phyloP scores from a whole-genome alignment of 441 rosid genomes.

The Adansonia rubrostipa region DNA sequence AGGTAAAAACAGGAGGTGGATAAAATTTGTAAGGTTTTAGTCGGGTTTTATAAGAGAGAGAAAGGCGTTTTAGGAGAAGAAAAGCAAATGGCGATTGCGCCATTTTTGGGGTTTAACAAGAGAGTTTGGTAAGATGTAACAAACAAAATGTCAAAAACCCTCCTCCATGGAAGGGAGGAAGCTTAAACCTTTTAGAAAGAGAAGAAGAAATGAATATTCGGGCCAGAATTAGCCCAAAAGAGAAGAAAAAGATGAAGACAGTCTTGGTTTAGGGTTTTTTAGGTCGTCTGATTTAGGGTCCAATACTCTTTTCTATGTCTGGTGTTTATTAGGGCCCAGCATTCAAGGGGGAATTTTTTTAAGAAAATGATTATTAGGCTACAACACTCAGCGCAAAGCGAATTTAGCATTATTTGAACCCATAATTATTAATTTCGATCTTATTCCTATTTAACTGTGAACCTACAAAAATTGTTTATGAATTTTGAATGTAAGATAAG shows the following conservation, averaged over 20 bases:
- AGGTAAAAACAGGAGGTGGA: constrained; percentile 11
- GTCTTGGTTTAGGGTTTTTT: background rate
- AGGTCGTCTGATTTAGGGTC: background rate
- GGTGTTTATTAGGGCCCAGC: background rate
- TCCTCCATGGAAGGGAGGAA: constrained; percentile 28
- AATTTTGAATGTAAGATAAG: background rate
- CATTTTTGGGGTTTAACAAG: constrained; percentile 38
- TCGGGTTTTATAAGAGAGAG: constrained; percentile 36
- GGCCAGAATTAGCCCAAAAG: background rate
- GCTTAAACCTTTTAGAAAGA: constrained; percentile 27
- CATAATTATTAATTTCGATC: too few relatives aligned
- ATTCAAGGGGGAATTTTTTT: background rate
- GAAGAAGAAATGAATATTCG: background rate
- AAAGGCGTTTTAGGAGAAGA: constrained; percentile 55
- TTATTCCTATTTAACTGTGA: too few relatives aligned
- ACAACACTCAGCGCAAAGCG: background rate
- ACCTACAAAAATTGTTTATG: background rate
- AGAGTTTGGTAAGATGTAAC: background rate
- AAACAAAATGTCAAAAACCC: constrained; percentile 18
- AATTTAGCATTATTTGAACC: background rate
- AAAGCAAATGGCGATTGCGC: constrained; percentile 52
- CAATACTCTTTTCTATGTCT: background rate
- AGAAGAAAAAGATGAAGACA: background rate
- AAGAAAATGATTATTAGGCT: background rate
- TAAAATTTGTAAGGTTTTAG: constrained; percentile 30